Percentiles rank a stretch among this genome's conserved stretches.
These are phyloP conservation scores for Mesembryanthemum crystallinum DNA, from an alignment of 148 eudicot species.

Conservation along the genomic window DNA sequence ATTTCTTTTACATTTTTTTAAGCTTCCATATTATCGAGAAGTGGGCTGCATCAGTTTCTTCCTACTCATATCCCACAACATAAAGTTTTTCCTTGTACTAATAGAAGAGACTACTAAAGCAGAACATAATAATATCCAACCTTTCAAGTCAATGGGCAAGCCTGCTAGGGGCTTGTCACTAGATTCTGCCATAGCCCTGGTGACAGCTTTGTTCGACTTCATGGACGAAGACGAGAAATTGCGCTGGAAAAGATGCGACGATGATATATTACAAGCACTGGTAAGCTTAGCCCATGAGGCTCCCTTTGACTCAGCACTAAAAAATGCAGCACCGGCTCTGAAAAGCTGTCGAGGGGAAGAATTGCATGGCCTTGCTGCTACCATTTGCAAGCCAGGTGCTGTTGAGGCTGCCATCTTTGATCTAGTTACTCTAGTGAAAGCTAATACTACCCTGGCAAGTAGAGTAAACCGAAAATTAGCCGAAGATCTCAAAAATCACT, in stretches of 20 bases:
- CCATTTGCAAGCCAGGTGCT: slow-evolving; percentile 62
- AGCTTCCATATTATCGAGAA: too few relatives aligned
- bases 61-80: too few relatives aligned
- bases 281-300: slow-evolving; percentile 50
- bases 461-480: background rate
- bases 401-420: slow-evolving; percentile 64
- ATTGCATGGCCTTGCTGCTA: slow-evolving; percentile 48
- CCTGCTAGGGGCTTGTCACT: slow-evolving; percentile 58
- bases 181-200: slow-evolving; percentile 70
- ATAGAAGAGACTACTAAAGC: too few relatives aligned
- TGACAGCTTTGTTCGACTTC: slow-evolving; percentile 36
- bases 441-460: slow-evolving; percentile 16
- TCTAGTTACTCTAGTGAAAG: slow-evolving; percentile 4
- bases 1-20: too few relatives aligned
- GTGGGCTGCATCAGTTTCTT: too few relatives aligned
- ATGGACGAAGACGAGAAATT: slow-evolving; percentile 38
- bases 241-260: slow-evolving; percentile 37
- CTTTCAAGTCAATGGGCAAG: slow-evolving; percentile 50
- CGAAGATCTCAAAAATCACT: background rate
- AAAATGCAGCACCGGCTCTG: slow-evolving; percentile 39
- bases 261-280: slow-evolving; percentile 49
- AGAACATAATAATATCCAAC: too few relatives aligned
- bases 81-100: too few relatives aligned
- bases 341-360: slow-evolving; percentile 39
- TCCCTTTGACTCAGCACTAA: slow-evolving; percentile 29